phyloP scores from a whole-genome alignment of 2,329 filamentous ascomycete species.

The Xylariaceae sp. region DNA sequence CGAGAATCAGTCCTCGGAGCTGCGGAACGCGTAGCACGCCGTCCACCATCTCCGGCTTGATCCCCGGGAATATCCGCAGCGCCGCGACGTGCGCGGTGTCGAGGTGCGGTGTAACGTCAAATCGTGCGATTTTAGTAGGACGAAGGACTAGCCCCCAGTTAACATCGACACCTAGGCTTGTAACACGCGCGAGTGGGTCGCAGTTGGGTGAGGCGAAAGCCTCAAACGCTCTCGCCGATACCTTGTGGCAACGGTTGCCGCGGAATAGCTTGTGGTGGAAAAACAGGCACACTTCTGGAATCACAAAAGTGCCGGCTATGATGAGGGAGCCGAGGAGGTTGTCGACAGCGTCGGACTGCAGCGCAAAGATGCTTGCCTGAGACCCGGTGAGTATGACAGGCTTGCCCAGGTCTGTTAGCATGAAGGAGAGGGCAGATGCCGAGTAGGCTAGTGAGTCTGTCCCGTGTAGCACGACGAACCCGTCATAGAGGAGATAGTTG shows the following conservation, averaged over 20 bases:
- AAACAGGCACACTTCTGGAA: slow-evolving; percentile 89
- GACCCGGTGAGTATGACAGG: slow-evolving; percentile 81
- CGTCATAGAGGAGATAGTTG: slow-evolving; percentile 86
- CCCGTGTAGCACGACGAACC: slow-evolving; percentile 85
- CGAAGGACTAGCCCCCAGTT: slow-evolving; percentile 73
- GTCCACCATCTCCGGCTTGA: slow-evolving; percentile 89
- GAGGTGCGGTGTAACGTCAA: slow-evolving; percentile 67
- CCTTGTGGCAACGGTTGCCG: slow-evolving; percentile 82
- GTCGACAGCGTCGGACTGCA: slow-evolving; percentile 87
- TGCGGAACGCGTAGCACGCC: slow-evolving; percentile 72
- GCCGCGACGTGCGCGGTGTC: slow-evolving; percentile 88
- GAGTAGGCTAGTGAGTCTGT: slow-evolving; percentile 89
- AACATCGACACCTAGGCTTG: slow-evolving; percentile 73
- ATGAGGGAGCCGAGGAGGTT: slow-evolving; percentile 85
- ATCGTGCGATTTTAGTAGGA: slow-evolving; percentile 67
- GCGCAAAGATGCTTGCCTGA: slow-evolving; percentile 80
- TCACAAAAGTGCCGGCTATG: slow-evolving; percentile 85
- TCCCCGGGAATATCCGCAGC: slow-evolving; percentile 84
- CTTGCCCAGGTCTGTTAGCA: slow-evolving; percentile 82
- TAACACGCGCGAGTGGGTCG: slow-evolving; percentile 74
- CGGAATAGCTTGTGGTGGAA: slow-evolving; percentile 89
- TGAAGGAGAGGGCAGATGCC: slow-evolving; percentile 85
- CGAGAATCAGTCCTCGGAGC: slow-evolving; percentile 75
- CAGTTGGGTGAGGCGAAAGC: slow-evolving; percentile 88
- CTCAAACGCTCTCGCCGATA: slow-evolving; percentile 78